Conservation (phyloP, 768 basidiomycete genomes). For the Panaeolus papilionaceus region DNA sequence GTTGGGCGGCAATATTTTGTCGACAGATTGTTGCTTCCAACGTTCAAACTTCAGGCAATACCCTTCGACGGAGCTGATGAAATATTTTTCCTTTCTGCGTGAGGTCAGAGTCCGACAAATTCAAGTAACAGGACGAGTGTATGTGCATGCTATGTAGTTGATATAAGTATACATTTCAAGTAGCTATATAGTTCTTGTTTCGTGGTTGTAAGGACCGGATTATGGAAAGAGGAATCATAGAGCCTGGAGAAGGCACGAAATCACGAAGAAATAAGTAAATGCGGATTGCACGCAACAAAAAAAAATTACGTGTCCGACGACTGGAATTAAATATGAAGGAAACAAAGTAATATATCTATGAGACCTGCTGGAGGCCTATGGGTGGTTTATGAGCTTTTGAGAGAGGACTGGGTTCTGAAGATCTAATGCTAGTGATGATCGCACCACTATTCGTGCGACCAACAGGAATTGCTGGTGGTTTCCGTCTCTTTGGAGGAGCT, state of each 20-base stretch:
- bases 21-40: no score
- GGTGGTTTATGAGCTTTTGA: constrained; percentile 34
- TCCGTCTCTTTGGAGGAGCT: constrained; percentile 70
- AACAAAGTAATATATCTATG: constrained; percentile 15
- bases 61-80: no score
- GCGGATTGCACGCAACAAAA: constrained; percentile 10
- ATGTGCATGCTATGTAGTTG: not conserved
- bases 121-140: not conserved
- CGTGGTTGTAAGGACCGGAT: not conserved
- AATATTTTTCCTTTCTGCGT: no score
- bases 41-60: no score
- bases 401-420: constrained; percentile 44
- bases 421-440: constrained; percentile 65
- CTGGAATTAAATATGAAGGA: constrained; percentile 2
- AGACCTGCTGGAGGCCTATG: constrained; percentile 28
- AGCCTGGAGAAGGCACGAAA: constrained; percentile 1
- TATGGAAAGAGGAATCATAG: not conserved
- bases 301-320: not conserved
- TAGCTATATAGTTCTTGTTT: constrained; percentile 3
- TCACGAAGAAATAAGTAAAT: not conserved
- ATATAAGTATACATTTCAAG: constrained; percentile 5
- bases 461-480: constrained; percentile 73
- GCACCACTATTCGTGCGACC: constrained; percentile 54
- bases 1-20: no score
- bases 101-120: not conserved